Conservation (phyloP, 495 filamentous ascomycete genomes). For the Poronia punctata region DNA sequence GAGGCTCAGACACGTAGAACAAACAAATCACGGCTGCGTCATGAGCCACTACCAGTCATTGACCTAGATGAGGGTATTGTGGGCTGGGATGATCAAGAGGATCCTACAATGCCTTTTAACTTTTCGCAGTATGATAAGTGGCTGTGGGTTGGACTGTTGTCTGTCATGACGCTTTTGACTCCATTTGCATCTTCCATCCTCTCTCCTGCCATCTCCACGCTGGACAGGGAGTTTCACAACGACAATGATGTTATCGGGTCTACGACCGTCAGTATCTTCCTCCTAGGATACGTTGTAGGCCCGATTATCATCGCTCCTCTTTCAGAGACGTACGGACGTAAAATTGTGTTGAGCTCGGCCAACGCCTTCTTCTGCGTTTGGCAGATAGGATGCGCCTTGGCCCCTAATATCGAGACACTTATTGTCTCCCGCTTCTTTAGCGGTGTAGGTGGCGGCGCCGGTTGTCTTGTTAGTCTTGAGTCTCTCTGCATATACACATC, state of each 20-base stretch:
- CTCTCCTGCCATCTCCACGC: conserved; percentile 44
- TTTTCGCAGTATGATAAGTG: conserved; percentile 55
- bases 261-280: conserved; percentile 38
- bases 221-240: conserved; percentile 43
- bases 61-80: conserved; percentile 39
- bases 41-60: conserved; percentile 23
- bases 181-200: conserved; percentile 57
- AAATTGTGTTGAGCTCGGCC: conserved; percentile 50
- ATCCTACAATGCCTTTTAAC: conserved; percentile 64
- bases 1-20: too few relatives aligned
- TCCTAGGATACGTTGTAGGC: conserved; percentile 38
- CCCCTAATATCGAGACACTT: conserved; percentile 49
- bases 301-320: conserved; percentile 51
- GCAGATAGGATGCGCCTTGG: conserved; percentile 63
- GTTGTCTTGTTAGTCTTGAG: too few relatives aligned
- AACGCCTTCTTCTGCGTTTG: conserved; percentile 64
- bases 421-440: conserved; percentile 60
- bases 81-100: conserved; percentile 52
- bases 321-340: conserved; percentile 68
- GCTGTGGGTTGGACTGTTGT: conserved; percentile 48
- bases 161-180: conserved; percentile 47
- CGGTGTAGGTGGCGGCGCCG: conserved; percentile 56
- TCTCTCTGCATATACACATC: too few relatives aligned
- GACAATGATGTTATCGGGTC: conserved; percentile 22
- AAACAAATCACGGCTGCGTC: background rate